These are phyloP conservation scores for Puccinellia tenuiflora DNA, from an alignment of 176 grass and related monocot genomes.

Conservation along the genomic window DNA sequence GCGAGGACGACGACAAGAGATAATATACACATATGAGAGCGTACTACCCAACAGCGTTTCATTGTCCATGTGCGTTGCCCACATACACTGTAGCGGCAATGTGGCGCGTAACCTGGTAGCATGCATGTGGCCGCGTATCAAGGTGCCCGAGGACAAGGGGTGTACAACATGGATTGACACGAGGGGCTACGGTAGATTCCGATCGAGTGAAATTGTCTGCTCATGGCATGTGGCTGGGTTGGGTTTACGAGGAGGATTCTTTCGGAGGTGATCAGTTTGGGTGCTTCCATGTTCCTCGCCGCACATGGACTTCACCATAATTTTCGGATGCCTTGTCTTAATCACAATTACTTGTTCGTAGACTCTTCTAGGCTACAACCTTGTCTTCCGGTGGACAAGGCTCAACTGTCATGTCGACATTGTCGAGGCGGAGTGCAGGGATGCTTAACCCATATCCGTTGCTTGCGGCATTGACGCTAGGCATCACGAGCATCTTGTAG, in stretches of 20 bases:
- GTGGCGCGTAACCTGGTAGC: no score
- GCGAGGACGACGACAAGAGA: slow-evolving; percentile 20
- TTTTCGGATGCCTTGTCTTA: not conserved
- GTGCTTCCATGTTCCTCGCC: no score
- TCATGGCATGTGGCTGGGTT: not conserved
- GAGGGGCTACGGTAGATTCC: not conserved
- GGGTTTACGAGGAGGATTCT: slow-evolving; percentile 16
- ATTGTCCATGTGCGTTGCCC: not conserved
- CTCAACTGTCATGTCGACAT: not conserved
- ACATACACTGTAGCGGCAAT: not conserved
- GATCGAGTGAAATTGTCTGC: not conserved
- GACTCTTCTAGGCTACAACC: not conserved
- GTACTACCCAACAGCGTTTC: not conserved
- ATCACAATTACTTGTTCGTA: not conserved
- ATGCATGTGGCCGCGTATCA: slow-evolving; percentile 16
- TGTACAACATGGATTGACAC: not conserved
- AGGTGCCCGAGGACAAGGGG: not conserved
- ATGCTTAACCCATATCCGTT: not conserved
- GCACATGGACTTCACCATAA: not conserved
- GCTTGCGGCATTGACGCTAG: not conserved
- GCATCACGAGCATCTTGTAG: not conserved
- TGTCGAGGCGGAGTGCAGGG: not conserved
- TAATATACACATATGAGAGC: not conserved
- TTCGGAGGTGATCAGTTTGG: not conserved
- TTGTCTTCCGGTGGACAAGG: not conserved